Base-by-base conservation (phyloP, 345 rosid genomes). In the Rhodomyrtus tomentosa region DNA sequence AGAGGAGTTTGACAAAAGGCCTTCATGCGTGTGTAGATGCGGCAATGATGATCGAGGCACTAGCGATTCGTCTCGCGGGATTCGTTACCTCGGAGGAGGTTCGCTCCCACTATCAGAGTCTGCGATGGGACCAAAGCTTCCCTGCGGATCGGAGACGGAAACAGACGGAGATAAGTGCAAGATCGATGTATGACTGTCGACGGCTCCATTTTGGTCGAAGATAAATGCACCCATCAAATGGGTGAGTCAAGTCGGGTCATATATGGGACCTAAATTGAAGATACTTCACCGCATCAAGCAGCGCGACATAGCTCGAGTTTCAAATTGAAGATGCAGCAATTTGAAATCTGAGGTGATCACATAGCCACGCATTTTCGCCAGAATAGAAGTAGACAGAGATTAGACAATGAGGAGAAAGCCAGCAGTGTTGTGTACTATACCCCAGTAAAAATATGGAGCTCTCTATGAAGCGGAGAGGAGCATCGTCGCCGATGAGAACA, bases 21-120 rank as follows among this genome's bases (percentile, higher is more conserved):
- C 79, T 36, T 68, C 45, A 36, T 18, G 45, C 79, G 10, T 36
- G 79, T 18, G 20, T 68, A 20, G 25, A 68, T 2, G 79, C 9
- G 24, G 76, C 42, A 6, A 16, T 62, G 76, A 62, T 32, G 76
- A 18, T 32, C 42, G 6, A 62, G 76, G 40, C 74, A 4, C 32
- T 15, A 62, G 40, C 40, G 76, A 7, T 40, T 32, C 16, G 36
- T 62, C 13, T 0, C 6, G 1, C 50, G 80, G 24, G 50, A 48
- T 1, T n/a, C 50, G 32, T 27, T 72, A 87, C 91, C 94, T 83
- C 82, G 55, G 5, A 87, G 86, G 85, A 92, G 94, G 87, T 92
- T 92, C 79, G 90, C 89, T 32, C 94, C 94, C 24, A 92, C 59
- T 53, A 90, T 84, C 73, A 90, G 84, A 27, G 94, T 90, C 80